phyloP scores from a whole-genome alignment of 305 asterid species.

The Fraxinus sp. region DNA sequence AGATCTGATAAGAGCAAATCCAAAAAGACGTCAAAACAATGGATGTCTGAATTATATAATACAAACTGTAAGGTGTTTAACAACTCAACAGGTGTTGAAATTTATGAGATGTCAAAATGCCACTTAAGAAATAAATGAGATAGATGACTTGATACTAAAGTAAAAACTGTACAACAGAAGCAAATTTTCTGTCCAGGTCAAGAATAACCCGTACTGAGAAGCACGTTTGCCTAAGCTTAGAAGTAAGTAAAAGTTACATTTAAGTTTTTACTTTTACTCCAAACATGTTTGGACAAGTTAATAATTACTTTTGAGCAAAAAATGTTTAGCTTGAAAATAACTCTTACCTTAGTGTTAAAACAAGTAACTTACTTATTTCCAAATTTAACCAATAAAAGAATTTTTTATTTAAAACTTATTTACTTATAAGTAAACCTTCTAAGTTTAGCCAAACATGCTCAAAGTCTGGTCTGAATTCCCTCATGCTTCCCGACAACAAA shows the following conservation, averaged over 20 bases:
- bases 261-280: not conserved
- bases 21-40: not conserved
- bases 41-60: not conserved
- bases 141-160: not conserved
- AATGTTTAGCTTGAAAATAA: not conserved
- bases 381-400: not conserved
- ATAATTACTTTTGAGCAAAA: not conserved
- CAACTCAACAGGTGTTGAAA: not conserved
- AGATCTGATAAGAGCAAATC: conserved; percentile 38
- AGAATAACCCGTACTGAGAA: not conserved
- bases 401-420: not conserved
- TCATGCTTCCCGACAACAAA: not conserved
- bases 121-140: not conserved
- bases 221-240: not conserved
- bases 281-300: not conserved
- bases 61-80: not conserved
- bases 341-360: not conserved
- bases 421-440: not conserved
- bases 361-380: not conserved
- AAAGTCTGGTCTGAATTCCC: not conserved
- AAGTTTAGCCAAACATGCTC: not conserved
- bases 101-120: not conserved
- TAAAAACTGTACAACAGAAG: not conserved
- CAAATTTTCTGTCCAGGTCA: not conserved
- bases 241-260: not conserved